Percentiles rank a stretch among this genome's conserved stretches.
Evolutionary conservation across 2,329 filamentous ascomycete species (phyloP).

Genomic region (Epichloe sp.): DNA sequence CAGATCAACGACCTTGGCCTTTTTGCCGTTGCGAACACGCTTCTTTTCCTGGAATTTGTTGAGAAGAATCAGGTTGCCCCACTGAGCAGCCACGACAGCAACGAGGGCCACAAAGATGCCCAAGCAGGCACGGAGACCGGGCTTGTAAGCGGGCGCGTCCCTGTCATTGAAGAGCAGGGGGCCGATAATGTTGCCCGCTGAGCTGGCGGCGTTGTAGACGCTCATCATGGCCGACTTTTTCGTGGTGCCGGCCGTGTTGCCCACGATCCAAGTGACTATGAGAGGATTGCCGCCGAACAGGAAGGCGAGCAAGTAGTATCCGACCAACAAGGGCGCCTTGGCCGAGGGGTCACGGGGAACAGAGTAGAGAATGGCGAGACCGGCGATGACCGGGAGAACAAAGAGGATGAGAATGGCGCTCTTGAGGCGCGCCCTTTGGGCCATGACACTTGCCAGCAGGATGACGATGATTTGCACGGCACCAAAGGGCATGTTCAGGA

Average conservation of each 20-base stretch:
- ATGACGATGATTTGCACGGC: conserved; percentile 47
- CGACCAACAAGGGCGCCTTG: conserved; percentile 33
- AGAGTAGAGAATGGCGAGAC: conserved; percentile 42
- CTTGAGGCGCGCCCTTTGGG: conserved; percentile 44
- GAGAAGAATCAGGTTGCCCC: conserved; percentile 38
- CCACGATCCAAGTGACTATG: conserved; percentile 55
- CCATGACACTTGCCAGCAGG: conserved; percentile 43
- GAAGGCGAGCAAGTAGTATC: conserved; percentile 54
- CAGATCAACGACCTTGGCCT: conserved; percentile 42
- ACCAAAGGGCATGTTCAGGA: conserved; percentile 57
- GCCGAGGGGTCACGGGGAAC: conserved; percentile 29
- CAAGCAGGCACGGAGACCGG: conserved; percentile 41
- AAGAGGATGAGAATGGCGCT: conserved; percentile 38
- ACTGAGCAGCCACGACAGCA: conserved; percentile 38
- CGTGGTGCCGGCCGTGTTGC: conserved; percentile 54
- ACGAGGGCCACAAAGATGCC: conserved; percentile 41
- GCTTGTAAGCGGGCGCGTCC: conserved; percentile 45
- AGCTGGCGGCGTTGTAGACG: conserved; percentile 48
- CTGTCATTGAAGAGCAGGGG: conserved; percentile 46
- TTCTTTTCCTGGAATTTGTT: conserved; percentile 43
- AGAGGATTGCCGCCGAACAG: conserved; percentile 53
- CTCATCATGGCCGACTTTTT: conserved; percentile 54
- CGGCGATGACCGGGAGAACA: conserved; percentile 46
- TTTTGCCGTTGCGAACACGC: conserved; percentile 46
- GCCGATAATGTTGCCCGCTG: conserved; percentile 54